Percentiles rank a stretch among this genome's conserved stretches.
phyloP scores from a whole-genome alignment of 352 stramenopile species.

The Globisporangium cederbergense region DNA sequence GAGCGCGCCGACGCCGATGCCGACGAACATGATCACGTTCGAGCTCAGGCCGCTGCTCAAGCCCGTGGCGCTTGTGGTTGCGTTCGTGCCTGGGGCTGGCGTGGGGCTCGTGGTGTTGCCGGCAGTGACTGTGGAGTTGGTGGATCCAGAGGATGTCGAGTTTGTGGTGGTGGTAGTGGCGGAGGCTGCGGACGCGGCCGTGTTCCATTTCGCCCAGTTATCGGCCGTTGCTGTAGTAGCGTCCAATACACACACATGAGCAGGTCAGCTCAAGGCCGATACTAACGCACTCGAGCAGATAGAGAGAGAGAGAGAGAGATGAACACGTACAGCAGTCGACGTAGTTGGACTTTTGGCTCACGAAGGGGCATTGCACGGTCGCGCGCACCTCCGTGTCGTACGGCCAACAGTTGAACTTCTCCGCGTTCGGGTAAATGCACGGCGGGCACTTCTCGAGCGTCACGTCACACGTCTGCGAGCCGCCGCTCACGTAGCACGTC shows the following conservation, averaged over 20 bases:
- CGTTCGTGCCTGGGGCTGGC: neutral
- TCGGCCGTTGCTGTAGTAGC: constrained; percentile 19
- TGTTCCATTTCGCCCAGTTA: constrained; percentile 19
- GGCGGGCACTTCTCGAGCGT: constrained; percentile 36
- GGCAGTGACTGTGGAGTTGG: constrained; percentile 15
- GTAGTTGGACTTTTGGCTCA: constrained; percentile 41
- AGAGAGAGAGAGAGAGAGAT: neutral
- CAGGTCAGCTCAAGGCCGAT: neutral
- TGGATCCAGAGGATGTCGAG: constrained; percentile 8
- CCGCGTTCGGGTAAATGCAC: constrained; percentile 54
- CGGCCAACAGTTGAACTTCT: constrained; percentile 58
- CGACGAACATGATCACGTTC: constrained; percentile 41
- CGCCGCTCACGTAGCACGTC: constrained; percentile 11
- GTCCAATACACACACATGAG: constrained; percentile 7
- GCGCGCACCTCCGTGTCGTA: constrained; percentile 55
- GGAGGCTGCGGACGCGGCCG: neutral
- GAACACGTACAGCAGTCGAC: constrained; percentile 59
- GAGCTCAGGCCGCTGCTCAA: constrained; percentile 11
- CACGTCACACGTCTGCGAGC: constrained; percentile 9
- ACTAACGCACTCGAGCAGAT: constrained; percentile 7
- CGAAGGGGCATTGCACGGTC: constrained; percentile 48
- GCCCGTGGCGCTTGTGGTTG: neutral
- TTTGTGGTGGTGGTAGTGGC: neutral
- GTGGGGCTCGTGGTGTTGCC: constrained; percentile 18
- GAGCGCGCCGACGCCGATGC: constrained; percentile 50